Evolutionary conservation across 352 stramenopile species (phyloP).

Genomic region (Phytophthora megakarya): DNA sequence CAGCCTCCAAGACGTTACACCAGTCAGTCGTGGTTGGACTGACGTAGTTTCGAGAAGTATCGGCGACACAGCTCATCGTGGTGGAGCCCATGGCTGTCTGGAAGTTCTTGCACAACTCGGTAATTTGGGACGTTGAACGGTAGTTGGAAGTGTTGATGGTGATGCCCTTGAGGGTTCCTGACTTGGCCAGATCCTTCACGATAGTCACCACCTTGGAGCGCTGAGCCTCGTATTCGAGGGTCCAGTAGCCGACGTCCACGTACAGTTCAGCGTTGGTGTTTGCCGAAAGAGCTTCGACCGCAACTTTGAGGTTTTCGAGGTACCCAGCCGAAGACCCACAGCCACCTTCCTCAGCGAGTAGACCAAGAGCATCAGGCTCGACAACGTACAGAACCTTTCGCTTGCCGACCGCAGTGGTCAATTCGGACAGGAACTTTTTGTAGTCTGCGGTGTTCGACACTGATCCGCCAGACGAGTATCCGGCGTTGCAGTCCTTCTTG

Average conservation of each 20-base stretch:
- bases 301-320: slow-evolving; percentile 51
- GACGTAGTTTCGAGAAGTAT: slow-evolving; percentile 48
- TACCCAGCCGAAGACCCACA: slow-evolving; percentile 51
- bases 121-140: slow-evolving; percentile 41
- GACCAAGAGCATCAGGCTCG: slow-evolving; percentile 62
- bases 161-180: slow-evolving; percentile 46
- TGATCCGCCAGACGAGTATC: slow-evolving; percentile 45
- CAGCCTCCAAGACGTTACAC: slow-evolving; percentile 54
- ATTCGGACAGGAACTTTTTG: slow-evolving; percentile 44
- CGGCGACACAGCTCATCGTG: slow-evolving; percentile 43
- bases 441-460: slow-evolving; percentile 54
- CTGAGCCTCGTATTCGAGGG: slow-evolving; percentile 33
- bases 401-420: slow-evolving; percentile 45
- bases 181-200: slow-evolving; percentile 44
- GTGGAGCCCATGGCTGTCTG: slow-evolving; percentile 38
- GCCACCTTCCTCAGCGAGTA: slow-evolving; percentile 50
- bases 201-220: slow-evolving; percentile 30
- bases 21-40: slow-evolving; percentile 41
- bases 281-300: slow-evolving; percentile 43
- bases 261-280: slow-evolving; percentile 70
- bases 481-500: slow-evolving; percentile 74
- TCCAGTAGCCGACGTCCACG: slow-evolving; percentile 69
- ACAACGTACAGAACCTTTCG: slow-evolving; percentile 75
- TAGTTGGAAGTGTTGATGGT: slow-evolving; percentile 79
- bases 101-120: slow-evolving; percentile 45